Evolutionary conservation across 148 eudicot species (phyloP).

Genomic region (Camellia lanceoleosa): DNA sequence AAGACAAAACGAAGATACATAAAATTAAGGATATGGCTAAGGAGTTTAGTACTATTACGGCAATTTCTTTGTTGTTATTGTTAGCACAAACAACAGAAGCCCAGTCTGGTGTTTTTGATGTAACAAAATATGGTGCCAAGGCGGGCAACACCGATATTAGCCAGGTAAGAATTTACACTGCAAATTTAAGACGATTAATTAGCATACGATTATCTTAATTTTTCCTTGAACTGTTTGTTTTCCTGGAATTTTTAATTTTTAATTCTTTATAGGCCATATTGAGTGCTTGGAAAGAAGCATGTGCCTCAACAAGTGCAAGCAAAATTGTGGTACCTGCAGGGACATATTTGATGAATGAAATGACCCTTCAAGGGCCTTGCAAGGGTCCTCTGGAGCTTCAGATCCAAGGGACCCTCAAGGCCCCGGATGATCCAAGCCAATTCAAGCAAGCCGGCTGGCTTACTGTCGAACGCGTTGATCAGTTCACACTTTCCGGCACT

Average conservation of each 20-base stretch:
- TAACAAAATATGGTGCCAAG: slow-evolving; percentile 4
- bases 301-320: slow-evolving; percentile 33
- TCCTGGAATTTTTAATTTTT: neutral
- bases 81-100: neutral
- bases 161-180: neutral
- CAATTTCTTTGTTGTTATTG: slow-evolving; percentile 5
- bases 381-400: slow-evolving; percentile 40
- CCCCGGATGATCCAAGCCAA: slow-evolving; percentile 29
- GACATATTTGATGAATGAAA: slow-evolving; percentile 18
- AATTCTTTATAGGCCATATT: slow-evolving; percentile 28
- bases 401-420: slow-evolving; percentile 50
- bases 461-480: slow-evolving; percentile 11
- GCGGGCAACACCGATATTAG: neutral
- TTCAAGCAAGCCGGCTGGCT: slow-evolving; percentile 40
- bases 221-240: too few relatives aligned
- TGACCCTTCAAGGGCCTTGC: slow-evolving; percentile 55
- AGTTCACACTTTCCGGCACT: slow-evolving; percentile 17
- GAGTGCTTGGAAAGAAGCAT: slow-evolving; percentile 58
- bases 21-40: neutral
- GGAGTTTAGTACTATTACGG: too few relatives aligned
- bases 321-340: slow-evolving; percentile 52
- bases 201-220: neutral
- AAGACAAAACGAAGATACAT: neutral
- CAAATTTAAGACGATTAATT: neutral
- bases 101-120: neutral